These are phyloP conservation scores for Sambucus nigra DNA, from an alignment of 129 eudicot species.

Conservation along the genomic window DNA sequence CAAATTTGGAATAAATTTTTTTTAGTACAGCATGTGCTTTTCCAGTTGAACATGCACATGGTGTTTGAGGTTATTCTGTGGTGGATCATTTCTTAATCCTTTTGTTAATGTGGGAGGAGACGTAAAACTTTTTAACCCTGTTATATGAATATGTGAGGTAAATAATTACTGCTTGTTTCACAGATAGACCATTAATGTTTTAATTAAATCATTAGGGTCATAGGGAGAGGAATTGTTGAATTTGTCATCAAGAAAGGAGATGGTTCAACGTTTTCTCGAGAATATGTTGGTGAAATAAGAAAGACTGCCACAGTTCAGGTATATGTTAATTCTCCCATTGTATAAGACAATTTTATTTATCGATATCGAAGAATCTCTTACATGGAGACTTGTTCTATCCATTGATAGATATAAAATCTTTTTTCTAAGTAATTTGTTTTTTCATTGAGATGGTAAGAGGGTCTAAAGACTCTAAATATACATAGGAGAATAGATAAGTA, in stretches of 20 bases:
- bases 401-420: no score
- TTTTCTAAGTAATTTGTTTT: no score
- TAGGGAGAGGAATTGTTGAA: constrained; percentile 88
- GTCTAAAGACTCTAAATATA: no score
- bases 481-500: no score
- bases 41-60: background rate
- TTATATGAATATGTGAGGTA: no score
- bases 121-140: no score
- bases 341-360: background rate
- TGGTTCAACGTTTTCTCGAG: constrained; percentile 77
- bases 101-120: no score
- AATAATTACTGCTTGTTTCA: background rate
- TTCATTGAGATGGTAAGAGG: no score
- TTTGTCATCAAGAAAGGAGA: constrained; percentile 85
- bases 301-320: constrained; percentile 70
- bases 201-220: constrained; percentile 39
- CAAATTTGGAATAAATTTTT: no score
- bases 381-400: no score
- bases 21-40: background rate
- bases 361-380: no score
- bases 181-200: background rate
- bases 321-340: constrained; percentile 4
- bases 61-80: background rate
- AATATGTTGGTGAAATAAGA: constrained; percentile 70
- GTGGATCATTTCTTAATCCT: background rate